A percentile compares a stretch with the other conserved stretches of the same genome.
phyloP scores from a whole-genome alignment of 1,139 yeast species.

The Candida sojae region DNA sequence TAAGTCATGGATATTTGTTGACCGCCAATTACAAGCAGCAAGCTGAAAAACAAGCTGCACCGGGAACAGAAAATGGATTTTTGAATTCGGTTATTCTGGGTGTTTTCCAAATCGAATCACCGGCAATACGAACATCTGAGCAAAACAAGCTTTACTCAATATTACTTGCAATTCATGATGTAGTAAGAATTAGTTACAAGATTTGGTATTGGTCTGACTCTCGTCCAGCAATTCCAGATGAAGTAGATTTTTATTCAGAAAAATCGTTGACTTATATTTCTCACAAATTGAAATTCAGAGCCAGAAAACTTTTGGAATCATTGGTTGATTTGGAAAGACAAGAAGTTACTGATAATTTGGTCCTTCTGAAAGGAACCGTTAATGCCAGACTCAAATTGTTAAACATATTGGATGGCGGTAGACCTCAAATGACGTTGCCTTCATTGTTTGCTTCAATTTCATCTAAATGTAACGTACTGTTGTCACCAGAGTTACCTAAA shows the following conservation, averaged over 20 bases:
- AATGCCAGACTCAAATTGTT: conserved; percentile 47
- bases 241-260: conserved; percentile 13
- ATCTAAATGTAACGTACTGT: conserved; percentile 33
- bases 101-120: conserved; percentile 80
- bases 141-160: conserved; percentile 57
- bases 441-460: conserved; percentile 58
- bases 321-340: conserved; percentile 69
- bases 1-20: conserved; percentile 59
- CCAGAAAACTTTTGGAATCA: conserved; percentile 69
- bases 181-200: conserved; percentile 53
- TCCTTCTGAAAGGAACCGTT: conserved; percentile 33
- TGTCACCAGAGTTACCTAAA: conserved; percentile 30
- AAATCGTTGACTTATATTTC: conserved; percentile 62
- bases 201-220: conserved; percentile 80
- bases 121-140: conserved; percentile 55
- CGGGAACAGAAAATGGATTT: conserved; percentile 47
- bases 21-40: conserved; percentile 29
- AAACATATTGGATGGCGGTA: conserved; percentile 82
- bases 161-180: conserved; percentile 63
- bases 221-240: conserved; percentile 22
- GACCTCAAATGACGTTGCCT: conserved; percentile 76
- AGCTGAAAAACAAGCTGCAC: conserved; percentile 4
- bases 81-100: conserved; percentile 82
- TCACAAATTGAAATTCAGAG: conserved; percentile 68
- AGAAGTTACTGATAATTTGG: conserved; percentile 70